A percentile compares a stretch with the other conserved stretches of the same genome.
Conservation (phyloP, 2,329 filamentous ascomycete genomes). For the Phialemoniopsis sp. region DNA sequence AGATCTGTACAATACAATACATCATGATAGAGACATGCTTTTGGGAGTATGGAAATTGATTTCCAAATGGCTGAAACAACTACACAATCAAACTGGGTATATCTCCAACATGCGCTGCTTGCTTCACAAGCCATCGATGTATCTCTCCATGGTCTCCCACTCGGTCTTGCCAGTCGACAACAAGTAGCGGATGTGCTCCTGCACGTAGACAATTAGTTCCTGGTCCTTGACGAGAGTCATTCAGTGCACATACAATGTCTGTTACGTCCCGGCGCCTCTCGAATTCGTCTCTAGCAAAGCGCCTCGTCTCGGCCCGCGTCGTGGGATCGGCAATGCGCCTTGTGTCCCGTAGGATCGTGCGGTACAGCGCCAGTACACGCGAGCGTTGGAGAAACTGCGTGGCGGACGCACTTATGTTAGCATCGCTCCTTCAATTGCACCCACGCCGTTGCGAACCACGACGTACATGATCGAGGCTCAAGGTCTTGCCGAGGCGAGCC, state of each 20-base stretch:
- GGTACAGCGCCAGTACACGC: constrained; percentile 53
- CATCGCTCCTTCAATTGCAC: background rate
- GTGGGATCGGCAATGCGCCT: constrained; percentile 43
- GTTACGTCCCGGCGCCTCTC: constrained; percentile 52
- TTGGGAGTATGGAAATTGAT: background rate
- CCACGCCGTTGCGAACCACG: background rate
- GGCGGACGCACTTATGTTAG: no score
- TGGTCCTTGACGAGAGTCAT: constrained; percentile 1
- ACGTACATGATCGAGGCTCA: constrained; percentile 58
- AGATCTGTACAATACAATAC: no score
- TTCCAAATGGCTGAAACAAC: background rate
- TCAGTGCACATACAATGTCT: constrained; percentile 43
- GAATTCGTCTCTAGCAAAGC: constrained; percentile 57
- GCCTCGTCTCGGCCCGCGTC: constrained; percentile 51
- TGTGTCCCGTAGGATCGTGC: constrained; percentile 52
- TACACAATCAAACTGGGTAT: background rate
- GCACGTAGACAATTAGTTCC: background rate
- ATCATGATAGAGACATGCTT: background rate
- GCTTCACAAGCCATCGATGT: constrained; percentile 42
- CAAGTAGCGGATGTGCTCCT: constrained; percentile 60
- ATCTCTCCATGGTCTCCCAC: constrained; percentile 59
- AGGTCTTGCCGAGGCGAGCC: constrained; percentile 32
- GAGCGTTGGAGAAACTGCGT: constrained; percentile 59
- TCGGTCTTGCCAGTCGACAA: constrained; percentile 62
- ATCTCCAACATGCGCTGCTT: background rate